phyloP scores from a whole-genome alignment of 2,329 filamentous ascomycete genomes.

The Paracoccidioides brasiliensis region DNA sequence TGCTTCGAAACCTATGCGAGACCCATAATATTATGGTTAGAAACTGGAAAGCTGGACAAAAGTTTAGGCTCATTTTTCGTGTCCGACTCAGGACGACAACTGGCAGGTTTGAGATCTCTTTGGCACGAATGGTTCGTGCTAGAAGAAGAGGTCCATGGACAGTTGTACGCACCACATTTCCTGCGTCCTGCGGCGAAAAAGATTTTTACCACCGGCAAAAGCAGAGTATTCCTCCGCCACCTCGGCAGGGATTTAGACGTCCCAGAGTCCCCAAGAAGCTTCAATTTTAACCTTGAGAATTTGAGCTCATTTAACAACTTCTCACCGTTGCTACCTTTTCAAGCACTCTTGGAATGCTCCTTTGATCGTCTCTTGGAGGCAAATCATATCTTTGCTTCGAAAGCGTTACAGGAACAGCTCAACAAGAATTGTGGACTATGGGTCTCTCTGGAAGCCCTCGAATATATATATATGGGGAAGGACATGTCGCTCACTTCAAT shows the following conservation, averaged over 20 bases:
- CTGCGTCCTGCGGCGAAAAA: conserved; percentile 54
- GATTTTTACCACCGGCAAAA: conserved; percentile 82
- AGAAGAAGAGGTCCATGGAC: conserved; percentile 43
- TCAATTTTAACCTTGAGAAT: conserved; percentile 20
- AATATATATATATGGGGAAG: conserved; percentile 61
- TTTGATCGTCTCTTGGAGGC: conserved; percentile 66
- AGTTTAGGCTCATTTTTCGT: conserved; percentile 67
- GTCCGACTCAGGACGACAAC: conserved; percentile 42
- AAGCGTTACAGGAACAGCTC: conserved; percentile 51
- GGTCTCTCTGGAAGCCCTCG: conserved; percentile 51
- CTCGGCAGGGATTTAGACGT: conserved; percentile 38
- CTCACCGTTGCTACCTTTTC: conserved; percentile 27
- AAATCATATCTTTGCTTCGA: conserved; percentile 58
- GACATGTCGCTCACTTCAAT: conserved; percentile 55
- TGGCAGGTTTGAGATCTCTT: conserved; percentile 46
- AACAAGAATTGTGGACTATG: conserved; percentile 57
- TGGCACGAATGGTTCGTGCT: conserved; percentile 68
- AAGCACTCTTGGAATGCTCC: conserved; percentile 57
- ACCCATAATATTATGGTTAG: conserved; percentile 75
- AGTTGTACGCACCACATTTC: conserved; percentile 59
- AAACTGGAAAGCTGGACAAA: conserved; percentile 54
- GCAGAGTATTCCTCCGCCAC: conserved; percentile 66
- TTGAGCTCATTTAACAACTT: conserved; percentile 27
- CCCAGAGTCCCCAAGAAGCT: conserved; percentile 23
- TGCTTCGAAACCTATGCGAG: conserved; percentile 73